Conservation (phyloP, 306 rosid species). For the Gleditsia sinensis region DNA sequence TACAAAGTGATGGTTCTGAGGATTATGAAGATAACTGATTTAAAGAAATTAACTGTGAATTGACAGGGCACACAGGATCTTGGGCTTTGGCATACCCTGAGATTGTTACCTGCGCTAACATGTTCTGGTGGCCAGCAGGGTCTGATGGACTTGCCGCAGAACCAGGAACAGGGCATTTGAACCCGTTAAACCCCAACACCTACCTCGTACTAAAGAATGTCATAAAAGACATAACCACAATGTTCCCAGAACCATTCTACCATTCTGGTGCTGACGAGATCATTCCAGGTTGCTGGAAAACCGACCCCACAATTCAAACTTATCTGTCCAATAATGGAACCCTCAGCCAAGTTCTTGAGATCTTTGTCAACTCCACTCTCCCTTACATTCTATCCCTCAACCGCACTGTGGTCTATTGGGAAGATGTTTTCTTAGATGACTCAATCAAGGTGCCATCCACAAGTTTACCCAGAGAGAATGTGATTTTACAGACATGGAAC, state of each 20-base stretch:
- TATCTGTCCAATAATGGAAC: slow-evolving; percentile 65
- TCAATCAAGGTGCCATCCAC: slow-evolving; percentile 46
- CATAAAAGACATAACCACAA: slow-evolving; percentile 50
- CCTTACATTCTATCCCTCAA: slow-evolving; percentile 75
- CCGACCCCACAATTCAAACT: slow-evolving; percentile 61
- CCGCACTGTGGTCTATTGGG: slow-evolving; percentile 84
- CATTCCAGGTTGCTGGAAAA: slow-evolving; percentile 83
- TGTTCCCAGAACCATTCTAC: slow-evolving; percentile 78
- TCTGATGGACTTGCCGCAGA: slow-evolving; percentile 63
- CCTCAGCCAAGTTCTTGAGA: slow-evolving; percentile 69
- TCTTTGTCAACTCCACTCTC: slow-evolving; percentile 66
- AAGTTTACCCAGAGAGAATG: slow-evolving; percentile 62
- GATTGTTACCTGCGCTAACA: slow-evolving; percentile 82
- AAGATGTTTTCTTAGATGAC: slow-evolving; percentile 63
- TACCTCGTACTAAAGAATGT: slow-evolving; percentile 76
- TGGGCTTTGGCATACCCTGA: slow-evolving; percentile 89
- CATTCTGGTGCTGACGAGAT: slow-evolving; percentile 82
- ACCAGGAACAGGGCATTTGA: slow-evolving; percentile 90
- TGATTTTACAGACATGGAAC: slow-evolving; percentile 86
- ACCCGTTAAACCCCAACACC: slow-evolving; percentile 82
- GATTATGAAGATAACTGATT: slow-evolving; percentile 3
- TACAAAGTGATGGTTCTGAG: background rate
- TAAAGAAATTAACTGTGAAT: slow-evolving; percentile 4
- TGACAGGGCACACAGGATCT: slow-evolving; percentile 85
- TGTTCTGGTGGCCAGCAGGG: slow-evolving; percentile 87